phyloP scores from a whole-genome alignment of 1,284 basidiomycete genomes.

The Fomitopsis betulina region DNA sequence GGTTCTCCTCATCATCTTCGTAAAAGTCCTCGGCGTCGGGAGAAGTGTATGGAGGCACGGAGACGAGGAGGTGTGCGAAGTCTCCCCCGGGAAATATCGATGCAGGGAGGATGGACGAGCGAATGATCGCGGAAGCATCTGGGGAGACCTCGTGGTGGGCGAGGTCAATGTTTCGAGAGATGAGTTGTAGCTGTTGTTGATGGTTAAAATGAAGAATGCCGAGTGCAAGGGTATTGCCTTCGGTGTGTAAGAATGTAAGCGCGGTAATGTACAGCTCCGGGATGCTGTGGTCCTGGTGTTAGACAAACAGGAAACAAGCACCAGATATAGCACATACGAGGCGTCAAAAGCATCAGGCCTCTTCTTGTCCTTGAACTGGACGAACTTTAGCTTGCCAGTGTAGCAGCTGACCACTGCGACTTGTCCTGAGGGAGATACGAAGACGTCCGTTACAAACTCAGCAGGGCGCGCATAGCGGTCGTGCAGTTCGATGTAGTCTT shows the following conservation, averaged over 20 bases:
- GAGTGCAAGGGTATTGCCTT: slow-evolving; percentile 44
- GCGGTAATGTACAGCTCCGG: slow-evolving; percentile 74
- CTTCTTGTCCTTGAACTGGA: slow-evolving; percentile 48
- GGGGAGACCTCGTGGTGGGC: slow-evolving; percentile 50
- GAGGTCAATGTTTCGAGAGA: slow-evolving; percentile 52
- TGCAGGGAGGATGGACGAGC: slow-evolving; percentile 30
- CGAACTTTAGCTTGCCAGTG: slow-evolving; percentile 59
- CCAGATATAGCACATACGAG: slow-evolving; percentile 41
- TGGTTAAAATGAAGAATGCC: slow-evolving; percentile 70
- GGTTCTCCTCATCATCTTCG: slow-evolving; percentile 24
- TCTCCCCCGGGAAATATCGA: slow-evolving; percentile 30
- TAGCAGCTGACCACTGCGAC: slow-evolving; percentile 64
- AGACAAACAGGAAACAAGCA: background rate
- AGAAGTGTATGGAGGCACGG: slow-evolving; percentile 38
- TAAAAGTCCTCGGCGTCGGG: slow-evolving; percentile 7
- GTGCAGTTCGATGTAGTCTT: slow-evolving; percentile 43
- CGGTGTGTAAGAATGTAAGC: slow-evolving; percentile 56
- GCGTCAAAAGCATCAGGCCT: slow-evolving; percentile 55
- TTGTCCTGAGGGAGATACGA: slow-evolving; percentile 57
- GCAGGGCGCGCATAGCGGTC: slow-evolving; percentile 53
- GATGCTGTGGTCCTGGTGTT: slow-evolving; percentile 40
- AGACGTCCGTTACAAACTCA: slow-evolving; percentile 63
- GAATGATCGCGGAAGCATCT: slow-evolving; percentile 44
- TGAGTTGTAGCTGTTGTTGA: slow-evolving; percentile 53
- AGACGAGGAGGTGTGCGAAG: slow-evolving; percentile 38